These are phyloP conservation scores for Oenanthe javanica DNA, from an alignment of 140 eudicot genomes.

Conservation along the genomic window DNA sequence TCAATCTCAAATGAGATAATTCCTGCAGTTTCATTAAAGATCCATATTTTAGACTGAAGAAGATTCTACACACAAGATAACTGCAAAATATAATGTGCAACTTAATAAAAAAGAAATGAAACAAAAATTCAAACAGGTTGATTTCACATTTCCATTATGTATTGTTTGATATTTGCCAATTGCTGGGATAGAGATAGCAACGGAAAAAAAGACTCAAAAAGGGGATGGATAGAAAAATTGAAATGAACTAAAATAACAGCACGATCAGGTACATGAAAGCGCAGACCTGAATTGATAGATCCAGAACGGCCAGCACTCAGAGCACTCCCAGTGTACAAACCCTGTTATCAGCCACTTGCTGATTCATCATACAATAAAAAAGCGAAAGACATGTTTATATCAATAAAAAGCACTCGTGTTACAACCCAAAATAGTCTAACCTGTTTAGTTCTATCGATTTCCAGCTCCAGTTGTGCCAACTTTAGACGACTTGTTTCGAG, in stretches of 20 bases:
- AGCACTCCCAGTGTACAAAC: constrained; percentile 39
- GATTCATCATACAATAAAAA: background rate
- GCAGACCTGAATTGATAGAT: constrained; percentile 52
- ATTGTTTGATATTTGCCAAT: background rate
- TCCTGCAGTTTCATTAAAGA: constrained; percentile 20
- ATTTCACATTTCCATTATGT: no score
- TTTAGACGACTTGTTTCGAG: constrained; percentile 84
- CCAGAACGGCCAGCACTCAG: constrained; percentile 32
- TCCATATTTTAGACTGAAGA: background rate
- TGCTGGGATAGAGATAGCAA: background rate
- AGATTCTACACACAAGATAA: background rate
- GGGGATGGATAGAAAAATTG: background rate
- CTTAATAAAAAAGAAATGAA: no score
- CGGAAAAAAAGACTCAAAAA: background rate
- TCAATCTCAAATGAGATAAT: constrained; percentile 53
- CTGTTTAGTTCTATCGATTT: constrained; percentile 79
- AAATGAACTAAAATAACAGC: background rate
- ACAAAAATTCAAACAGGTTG: background rate
- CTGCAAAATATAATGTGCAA: background rate
- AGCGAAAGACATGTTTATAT: background rate
- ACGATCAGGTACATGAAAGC: constrained; percentile 9
- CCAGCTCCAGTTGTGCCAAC: constrained; percentile 77
- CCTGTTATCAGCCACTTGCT: constrained; percentile 37
- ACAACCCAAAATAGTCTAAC: constrained; percentile 18
- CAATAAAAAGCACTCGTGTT: background rate